phyloP scores from a whole-genome alignment of 2,329 filamentous ascomycete genomes.

The Trichoderma sp. region DNA sequence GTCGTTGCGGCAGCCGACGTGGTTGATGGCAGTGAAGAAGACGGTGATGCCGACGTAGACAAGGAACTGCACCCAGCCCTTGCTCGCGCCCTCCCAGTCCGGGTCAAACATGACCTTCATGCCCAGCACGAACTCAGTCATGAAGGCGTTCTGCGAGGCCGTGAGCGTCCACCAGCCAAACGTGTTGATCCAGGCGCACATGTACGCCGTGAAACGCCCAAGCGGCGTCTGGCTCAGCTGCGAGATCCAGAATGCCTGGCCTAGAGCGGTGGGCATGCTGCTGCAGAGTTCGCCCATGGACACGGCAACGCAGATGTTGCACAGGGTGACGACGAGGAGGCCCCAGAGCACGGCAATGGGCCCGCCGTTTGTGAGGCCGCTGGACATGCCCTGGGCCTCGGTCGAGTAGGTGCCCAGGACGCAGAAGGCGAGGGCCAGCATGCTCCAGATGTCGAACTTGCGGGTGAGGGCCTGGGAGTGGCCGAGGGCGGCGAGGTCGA shows the following conservation, averaged over 20 bases:
- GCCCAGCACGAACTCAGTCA: constrained; percentile 56
- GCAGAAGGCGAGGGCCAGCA: constrained; percentile 56
- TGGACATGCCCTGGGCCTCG: constrained; percentile 48
- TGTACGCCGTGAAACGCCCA: constrained; percentile 52
- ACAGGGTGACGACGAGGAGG: constrained; percentile 49
- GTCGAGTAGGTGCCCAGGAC: constrained; percentile 58
- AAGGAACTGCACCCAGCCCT: constrained; percentile 55
- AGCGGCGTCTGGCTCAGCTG: constrained; percentile 35
- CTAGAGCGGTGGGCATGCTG: constrained; percentile 58
- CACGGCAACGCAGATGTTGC: constrained; percentile 52
- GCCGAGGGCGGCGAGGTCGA: constrained; percentile 41
- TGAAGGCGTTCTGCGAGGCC: constrained; percentile 55
- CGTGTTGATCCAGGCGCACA: constrained; percentile 59
- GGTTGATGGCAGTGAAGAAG: constrained; percentile 48
- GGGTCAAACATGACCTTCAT: constrained; percentile 54
- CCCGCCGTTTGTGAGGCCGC: constrained; percentile 53
- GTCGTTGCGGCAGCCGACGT: constrained; percentile 47
- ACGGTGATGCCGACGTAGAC: constrained; percentile 51
- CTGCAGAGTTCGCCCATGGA: constrained; percentile 56
- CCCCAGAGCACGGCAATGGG: constrained; percentile 56
- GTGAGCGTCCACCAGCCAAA: constrained; percentile 59
- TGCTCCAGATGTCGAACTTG: constrained; percentile 54
- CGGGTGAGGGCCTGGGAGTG: constrained; percentile 40
- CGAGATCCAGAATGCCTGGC: constrained; percentile 56
- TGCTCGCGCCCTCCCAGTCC: constrained; percentile 42